Evolutionary conservation across 768 basidiomycete genomes (phyloP).

Genomic region (Clavaria fumosa): DNA sequence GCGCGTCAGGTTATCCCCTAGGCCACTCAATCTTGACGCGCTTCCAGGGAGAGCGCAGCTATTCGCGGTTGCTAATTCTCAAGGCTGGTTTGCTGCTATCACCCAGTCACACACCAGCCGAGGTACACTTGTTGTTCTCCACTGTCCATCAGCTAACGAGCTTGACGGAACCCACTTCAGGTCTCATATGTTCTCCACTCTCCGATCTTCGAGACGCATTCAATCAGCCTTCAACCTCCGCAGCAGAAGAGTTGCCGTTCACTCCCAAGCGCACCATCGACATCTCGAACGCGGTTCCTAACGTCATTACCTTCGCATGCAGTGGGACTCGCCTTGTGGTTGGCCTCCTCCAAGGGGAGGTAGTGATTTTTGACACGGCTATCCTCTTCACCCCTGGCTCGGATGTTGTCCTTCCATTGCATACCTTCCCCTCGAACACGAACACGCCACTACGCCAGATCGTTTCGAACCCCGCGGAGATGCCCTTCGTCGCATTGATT

Average conservation of each 20-base stretch:
- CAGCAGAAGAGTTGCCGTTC: conserved; percentile 25
- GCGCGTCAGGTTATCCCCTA: conserved; percentile 45
- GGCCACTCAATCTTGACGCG: conserved; percentile 27
- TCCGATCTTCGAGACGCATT: conserved; percentile 42
- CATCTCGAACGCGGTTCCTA: conserved; percentile 31
- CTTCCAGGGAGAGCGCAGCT: conserved; percentile 29
- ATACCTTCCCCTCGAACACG: conserved; percentile 28
- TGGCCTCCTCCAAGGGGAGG: conserved; percentile 40
- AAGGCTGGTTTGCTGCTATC: conserved; percentile 59
- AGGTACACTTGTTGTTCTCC: not conserved
- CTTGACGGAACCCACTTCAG: conserved; percentile 21
- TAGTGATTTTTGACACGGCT: conserved; percentile 44
- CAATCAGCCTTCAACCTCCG: conserved; percentile 26
- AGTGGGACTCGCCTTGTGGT: conserved; percentile 48
- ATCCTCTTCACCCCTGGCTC: conserved; percentile 31
- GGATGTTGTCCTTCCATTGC: conserved; percentile 29
- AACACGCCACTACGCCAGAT: conserved; percentile 36
- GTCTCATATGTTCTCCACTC: conserved; percentile 45
- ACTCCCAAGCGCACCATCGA: conserved; percentile 36
- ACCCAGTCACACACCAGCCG: conserved; percentile 10
- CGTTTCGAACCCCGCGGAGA: conserved; percentile 43
- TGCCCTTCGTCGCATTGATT: conserved; percentile 38
- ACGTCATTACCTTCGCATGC: conserved; percentile 38
- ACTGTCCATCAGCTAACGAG: not conserved
- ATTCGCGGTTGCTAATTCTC: conserved; percentile 42